A percentile compares a stretch with the other conserved stretches of the same genome.
Evolutionary conservation across 202 grass and related monocot genomes (phyloP).

Genomic region (Schoenoplectus triqueter): DNA sequence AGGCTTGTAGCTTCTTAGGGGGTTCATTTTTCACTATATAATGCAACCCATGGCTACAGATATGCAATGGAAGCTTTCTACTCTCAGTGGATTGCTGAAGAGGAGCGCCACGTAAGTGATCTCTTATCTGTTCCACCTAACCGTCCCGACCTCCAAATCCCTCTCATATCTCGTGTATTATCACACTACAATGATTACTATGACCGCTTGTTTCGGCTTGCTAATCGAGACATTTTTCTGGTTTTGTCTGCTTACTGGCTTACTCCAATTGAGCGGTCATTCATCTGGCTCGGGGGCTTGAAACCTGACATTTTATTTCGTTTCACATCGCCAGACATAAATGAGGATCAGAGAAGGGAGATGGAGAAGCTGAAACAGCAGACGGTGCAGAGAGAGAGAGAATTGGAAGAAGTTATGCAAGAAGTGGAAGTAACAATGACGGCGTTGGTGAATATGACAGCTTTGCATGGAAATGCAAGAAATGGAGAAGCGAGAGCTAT

Average conservation of each 20-base stretch:
- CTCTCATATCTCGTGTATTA: constrained; percentile 21
- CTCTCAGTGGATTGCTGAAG: not conserved
- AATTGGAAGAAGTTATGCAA: constrained; percentile 5
- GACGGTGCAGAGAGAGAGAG: not conserved
- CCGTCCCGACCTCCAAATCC: constrained; percentile 2
- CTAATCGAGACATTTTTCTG: constrained; percentile 3
- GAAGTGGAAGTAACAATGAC: not conserved
- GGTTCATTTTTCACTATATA: not conserved
- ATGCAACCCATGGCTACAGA: not conserved
- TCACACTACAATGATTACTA: not conserved
- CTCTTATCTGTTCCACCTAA: constrained; percentile 2
- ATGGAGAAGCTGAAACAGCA: constrained; percentile 1
- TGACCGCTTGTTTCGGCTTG: not conserved
- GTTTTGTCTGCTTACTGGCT: constrained; percentile 22
- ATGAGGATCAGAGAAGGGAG: not conserved
- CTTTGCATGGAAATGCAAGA: not conserved
- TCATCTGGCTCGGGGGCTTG: constrained; percentile 19
- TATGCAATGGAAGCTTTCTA: constrained; percentile 29
- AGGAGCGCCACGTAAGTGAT: not conserved
- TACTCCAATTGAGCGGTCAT: not conserved
- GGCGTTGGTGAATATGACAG: not conserved
- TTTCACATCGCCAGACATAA: not conserved
- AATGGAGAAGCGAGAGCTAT: constrained; percentile 32
- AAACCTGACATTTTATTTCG: constrained; percentile 12
- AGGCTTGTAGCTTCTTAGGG: no score